These are phyloP conservation scores for Metschnikowia dekortorum DNA, from an alignment of 805 yeast species.

Conservation along the genomic window DNA sequence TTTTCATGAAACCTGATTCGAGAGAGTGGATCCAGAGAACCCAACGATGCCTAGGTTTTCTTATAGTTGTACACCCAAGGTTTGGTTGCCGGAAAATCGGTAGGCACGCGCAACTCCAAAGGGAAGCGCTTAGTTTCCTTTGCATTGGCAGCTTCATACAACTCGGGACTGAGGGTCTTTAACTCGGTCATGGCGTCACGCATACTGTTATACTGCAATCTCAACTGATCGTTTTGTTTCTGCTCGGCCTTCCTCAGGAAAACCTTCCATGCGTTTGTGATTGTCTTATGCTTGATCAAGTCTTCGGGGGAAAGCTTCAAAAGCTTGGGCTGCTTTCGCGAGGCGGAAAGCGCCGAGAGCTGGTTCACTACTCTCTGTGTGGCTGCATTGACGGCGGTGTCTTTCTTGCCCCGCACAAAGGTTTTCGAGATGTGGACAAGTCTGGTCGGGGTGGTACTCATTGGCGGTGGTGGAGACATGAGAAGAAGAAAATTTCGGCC, in stretches of 20 bases:
- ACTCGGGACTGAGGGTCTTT: slow-evolving; percentile 43
- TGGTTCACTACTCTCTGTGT: slow-evolving; percentile 47
- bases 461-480: not conserved
- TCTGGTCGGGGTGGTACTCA: slow-evolving; percentile 1
- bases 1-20: too few species aligned
- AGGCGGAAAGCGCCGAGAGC: slow-evolving; percentile 79
- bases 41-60: not conserved
- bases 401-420: slow-evolving; percentile 31
- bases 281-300: slow-evolving; percentile 74
- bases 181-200: slow-evolving; percentile 71
- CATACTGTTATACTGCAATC: slow-evolving; percentile 62
- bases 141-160: slow-evolving; percentile 60
- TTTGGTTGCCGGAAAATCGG: slow-evolving; percentile 79
- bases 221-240: slow-evolving; percentile 37
- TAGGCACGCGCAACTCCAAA: slow-evolving; percentile 80
- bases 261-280: slow-evolving; percentile 77
- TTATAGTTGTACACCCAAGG: slow-evolving; percentile 63
- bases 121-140: slow-evolving; percentile 66
- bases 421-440: slow-evolving; percentile 6
- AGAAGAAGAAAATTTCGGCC: slow-evolving; percentile 4
- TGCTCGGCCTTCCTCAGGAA: slow-evolving; percentile 50
- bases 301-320: slow-evolving; percentile 77
- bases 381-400: slow-evolving; percentile 28
- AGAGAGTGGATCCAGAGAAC: too few species aligned
- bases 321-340: slow-evolving; percentile 82